These are phyloP conservation scores for Aspergillus bombycis DNA, from an alignment of 2,329 filamentous ascomycete genomes.

Conservation along the genomic window DNA sequence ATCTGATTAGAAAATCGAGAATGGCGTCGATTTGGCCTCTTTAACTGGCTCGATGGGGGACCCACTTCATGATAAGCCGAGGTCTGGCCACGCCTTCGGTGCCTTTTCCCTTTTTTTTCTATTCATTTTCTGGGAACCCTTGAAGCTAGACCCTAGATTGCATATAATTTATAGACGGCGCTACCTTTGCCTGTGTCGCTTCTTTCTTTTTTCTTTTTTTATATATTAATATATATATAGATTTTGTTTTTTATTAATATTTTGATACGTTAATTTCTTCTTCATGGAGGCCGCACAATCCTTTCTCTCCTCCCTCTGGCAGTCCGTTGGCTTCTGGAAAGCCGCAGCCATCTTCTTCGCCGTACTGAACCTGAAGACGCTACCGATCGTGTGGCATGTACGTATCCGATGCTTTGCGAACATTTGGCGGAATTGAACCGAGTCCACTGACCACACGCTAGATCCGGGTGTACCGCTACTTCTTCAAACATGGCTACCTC, in stretches of 20 bases:
- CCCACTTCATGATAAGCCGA: neutral
- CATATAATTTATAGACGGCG: neutral
- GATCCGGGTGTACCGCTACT: constrained; percentile 61
- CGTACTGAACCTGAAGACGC: constrained; percentile 31
- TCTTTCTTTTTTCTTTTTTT: neutral
- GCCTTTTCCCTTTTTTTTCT: neutral
- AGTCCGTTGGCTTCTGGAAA: constrained; percentile 26
- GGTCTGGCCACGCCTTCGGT: neutral
- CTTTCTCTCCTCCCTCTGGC: constrained; percentile 17
- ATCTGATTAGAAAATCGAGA: neutral
- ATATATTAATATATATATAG: neutral
- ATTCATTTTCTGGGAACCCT: neutral
- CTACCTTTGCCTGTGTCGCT: neutral
- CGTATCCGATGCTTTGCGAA: constrained; percentile 10
- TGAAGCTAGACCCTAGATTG: neutral
- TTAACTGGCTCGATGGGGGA: neutral
- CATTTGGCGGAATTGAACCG: neutral
- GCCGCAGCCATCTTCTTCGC: constrained; percentile 28
- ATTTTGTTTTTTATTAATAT: neutral
- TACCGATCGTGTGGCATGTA: constrained; percentile 38
- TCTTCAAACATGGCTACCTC: constrained; percentile 56
- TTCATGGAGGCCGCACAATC: constrained; percentile 18
- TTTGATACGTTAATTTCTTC: neutral
- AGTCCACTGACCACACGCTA: constrained; percentile 29
- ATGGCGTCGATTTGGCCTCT: neutral